Conservation (phyloP, 352 stramenopile species). For the Phytophthora meadii region DNA sequence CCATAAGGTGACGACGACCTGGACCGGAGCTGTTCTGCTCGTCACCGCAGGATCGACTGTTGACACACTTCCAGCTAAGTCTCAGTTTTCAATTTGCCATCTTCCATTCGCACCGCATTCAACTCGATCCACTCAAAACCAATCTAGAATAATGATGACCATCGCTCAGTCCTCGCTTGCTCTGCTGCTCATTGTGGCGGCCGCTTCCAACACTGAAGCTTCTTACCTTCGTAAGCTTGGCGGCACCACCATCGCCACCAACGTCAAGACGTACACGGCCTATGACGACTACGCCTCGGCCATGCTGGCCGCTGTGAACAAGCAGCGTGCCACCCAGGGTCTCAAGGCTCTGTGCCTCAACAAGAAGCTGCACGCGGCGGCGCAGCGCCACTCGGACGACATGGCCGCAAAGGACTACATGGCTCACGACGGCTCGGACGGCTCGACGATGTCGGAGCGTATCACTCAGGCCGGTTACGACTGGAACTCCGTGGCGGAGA, state of each 20-base stretch:
- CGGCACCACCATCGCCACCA: conserved; percentile 17
- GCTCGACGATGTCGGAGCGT: conserved; percentile 45
- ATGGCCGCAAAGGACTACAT: conserved; percentile 58
- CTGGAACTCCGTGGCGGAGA: conserved; percentile 48
- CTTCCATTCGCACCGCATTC: conserved; percentile 3
- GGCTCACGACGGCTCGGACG: conserved; percentile 49
- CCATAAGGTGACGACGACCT: conserved; percentile 23
- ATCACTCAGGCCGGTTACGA: conserved; percentile 51
- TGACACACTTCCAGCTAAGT: conserved; percentile 6
- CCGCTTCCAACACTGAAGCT: conserved; percentile 19
- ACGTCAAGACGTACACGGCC: conserved; percentile 21
- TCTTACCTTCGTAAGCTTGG: conserved; percentile 20
- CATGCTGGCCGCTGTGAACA: conserved; percentile 50
- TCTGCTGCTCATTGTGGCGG: conserved; percentile 25
- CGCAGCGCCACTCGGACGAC: conserved; percentile 45
- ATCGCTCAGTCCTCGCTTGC: conserved; percentile 32
- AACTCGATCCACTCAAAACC: conserved; percentile 1
- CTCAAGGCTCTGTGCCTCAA: conserved; percentile 48
- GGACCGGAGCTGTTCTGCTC: conserved; percentile 6
- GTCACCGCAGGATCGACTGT: conserved; percentile 12
- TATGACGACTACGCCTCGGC: conserved; percentile 18
- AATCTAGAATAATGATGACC: conserved; percentile 14
- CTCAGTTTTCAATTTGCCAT: conserved; percentile 15
- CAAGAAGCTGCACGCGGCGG: conserved; percentile 34
- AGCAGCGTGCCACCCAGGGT: conserved; percentile 45